These are phyloP conservation scores for Debaryomycetaceae sp. DNA, from an alignment of 1,139 yeast species.

Conservation along the genomic window DNA sequence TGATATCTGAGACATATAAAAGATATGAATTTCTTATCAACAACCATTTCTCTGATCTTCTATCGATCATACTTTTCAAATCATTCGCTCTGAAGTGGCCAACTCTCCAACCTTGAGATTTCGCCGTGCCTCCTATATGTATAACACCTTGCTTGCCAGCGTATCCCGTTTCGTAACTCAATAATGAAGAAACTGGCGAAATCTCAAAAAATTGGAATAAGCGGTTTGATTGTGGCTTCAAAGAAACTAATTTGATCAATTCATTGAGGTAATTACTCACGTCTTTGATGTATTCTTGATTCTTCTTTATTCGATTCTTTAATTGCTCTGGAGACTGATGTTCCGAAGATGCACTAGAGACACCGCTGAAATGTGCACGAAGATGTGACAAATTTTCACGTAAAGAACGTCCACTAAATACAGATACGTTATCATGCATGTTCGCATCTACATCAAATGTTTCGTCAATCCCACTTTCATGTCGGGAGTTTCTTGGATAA, in stretches of 20 bases:
- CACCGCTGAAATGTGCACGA: slow-evolving; percentile 29
- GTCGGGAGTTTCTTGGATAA: not conserved
- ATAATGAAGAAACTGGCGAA: slow-evolving; percentile 79
- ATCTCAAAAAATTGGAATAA: slow-evolving; percentile 84
- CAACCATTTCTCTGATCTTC: slow-evolving; percentile 93
- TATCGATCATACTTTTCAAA: slow-evolving; percentile 76
- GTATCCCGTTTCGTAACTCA: slow-evolving; percentile 78
- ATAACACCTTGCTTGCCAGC: slow-evolving; percentile 89
- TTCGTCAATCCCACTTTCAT: not conserved
- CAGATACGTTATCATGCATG: slow-evolving; percentile 12
- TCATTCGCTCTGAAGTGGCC: slow-evolving; percentile 83
- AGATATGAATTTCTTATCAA: slow-evolving; percentile 80
- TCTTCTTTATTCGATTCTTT: slow-evolving; percentile 20
- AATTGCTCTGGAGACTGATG: slow-evolving; percentile 31
- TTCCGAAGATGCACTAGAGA: slow-evolving; percentile 23
- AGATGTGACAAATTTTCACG: slow-evolving; percentile 25
- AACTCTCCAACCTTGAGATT: slow-evolving; percentile 93
- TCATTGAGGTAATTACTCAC: slow-evolving; percentile 64
- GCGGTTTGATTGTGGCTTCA: slow-evolving; percentile 78
- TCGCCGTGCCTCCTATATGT: slow-evolving; percentile 76
- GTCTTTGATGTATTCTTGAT: slow-evolving; percentile 36
- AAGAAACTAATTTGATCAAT: slow-evolving; percentile 54
- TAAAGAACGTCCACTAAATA: slow-evolving; percentile 17
- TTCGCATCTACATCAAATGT: not conserved
- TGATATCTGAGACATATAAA: slow-evolving; percentile 79